Evolutionary conservation across 306 rosid species (phyloP), one percentile per base, ranked within the genome.

Genomic region (Astragalus membranaceus): DNA sequence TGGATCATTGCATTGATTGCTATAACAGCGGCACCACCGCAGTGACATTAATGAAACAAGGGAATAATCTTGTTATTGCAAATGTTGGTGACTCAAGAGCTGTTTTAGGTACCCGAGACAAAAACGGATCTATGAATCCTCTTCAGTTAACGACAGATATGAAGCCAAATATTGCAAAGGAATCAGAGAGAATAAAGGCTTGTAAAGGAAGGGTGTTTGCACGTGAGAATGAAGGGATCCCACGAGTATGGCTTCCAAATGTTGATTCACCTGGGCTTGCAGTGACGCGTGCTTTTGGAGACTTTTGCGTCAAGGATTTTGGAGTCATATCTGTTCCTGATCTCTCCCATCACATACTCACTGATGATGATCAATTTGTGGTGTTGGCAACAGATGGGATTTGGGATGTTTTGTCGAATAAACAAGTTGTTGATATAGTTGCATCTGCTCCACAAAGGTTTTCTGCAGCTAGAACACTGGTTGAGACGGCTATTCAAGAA

Each of bases 221-320:
- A 37, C 88, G 88, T 13, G 69, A 52, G 17, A 75, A 72, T 7
- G 98, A 92, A 26, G 75, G 69, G 49, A 67, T 85, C 62, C 17
- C 74, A 60, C 82, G 98, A 72, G 89, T 92, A 61, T 92, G 98
- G 98, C 77, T 92, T 33, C 98, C 98, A 6, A 75, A 86, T 42
- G 42, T 58, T 36, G 61, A 89, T 48, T 80, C 88, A 12, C 98
- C 96, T 3, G 98, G 98, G 8, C 96, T 92, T 39, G 96, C 98
- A 2, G 88, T 92, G 98, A 73, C 96, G 1, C 85, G 98, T 3
- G 91, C 96, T 50, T 89, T 92, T 66, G 98, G 98, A 58, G 98
- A 92, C 73, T 88, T 86, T 72, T 86, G 90, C 80, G 80, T 92
- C 0, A 89, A 92, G 75, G 89, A 86, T 69, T 92, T 69, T 46